Base-by-base conservation (phyloP, 768 basidiomycete genomes). In the Baorangia bicolor region DNA sequence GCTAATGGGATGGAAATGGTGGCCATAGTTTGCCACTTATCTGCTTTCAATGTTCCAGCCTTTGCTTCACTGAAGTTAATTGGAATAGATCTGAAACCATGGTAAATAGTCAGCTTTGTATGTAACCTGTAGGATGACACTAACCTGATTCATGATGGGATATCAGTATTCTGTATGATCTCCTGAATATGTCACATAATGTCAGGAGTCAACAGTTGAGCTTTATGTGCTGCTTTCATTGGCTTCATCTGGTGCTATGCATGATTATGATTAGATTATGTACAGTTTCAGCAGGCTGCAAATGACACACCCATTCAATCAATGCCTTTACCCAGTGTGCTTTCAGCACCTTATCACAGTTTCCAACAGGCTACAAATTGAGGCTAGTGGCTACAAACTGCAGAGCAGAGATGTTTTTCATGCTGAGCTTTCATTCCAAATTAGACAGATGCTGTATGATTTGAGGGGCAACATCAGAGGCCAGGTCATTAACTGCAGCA, bases 21-120 rank as follows among this genome's bases (percentile, higher is more conserved):
- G n/a, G n/a, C n/a, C n/a, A n/a, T n/a, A n/a, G n/a, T n/a, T n/a
- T n/a, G n/a, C n/a, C n/a, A 68, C 52, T 68, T 41, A 31, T 67
- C 61, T 18, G 67, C 63, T 20, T 65, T 68, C 23, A 66, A 37
- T 34, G 51, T 52, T n/a, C 62, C 28, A 23, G 49, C 49, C 7
- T 11, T 21, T 10, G 51, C 35, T 7, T 57, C 47, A 2, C 67
- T 54, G 37, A 66, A 67, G 45, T 69, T 60, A 3, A 21, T n/a
- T 12, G n/a, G 28, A 16, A 44, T 8, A 1, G 28, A 44, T 16
- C 31, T 47, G 12, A n/a, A n/a, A n/a, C n/a, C n/a, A n/a, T n/a
- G n/a, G n/a, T n/a, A n/a, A n/a, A 11, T 1, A 25, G 41, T 25
- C 40, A 41, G 20, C 5, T 21, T 41, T n/a, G n/a, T n/a, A n/a